Conservation (phyloP, 805 yeast species). For the Lachancea waltii region DNA sequence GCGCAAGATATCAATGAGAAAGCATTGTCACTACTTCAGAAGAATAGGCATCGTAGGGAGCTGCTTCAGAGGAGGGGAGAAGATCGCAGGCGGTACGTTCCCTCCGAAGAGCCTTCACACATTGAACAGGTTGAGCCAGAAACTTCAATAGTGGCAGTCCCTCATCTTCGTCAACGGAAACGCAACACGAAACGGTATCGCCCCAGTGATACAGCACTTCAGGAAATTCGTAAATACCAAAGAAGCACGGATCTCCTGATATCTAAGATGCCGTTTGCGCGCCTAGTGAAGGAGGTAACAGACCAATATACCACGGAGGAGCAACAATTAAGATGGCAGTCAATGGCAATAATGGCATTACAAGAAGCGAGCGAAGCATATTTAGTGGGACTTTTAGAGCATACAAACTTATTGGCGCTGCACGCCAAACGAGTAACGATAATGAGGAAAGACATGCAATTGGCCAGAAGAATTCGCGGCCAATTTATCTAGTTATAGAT, state of each 20-base stretch:
- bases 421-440: conserved; percentile 82
- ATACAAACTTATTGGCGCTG: conserved; percentile 68
- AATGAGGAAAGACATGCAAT: conserved; percentile 75
- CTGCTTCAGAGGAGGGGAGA: conserved; percentile 12
- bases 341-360: conserved; percentile 66
- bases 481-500: conserved; percentile 26
- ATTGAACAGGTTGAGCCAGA: too few species aligned
- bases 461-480: conserved; percentile 74
- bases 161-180: conserved; percentile 28
- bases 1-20: conserved; percentile 25
- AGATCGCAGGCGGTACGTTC: conserved; percentile 10
- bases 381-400: conserved; percentile 64
- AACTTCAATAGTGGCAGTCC: conserved; percentile 8
- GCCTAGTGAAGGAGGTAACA: conserved; percentile 69
- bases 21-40: conserved; percentile 25
- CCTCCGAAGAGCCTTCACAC: conserved; percentile 2
- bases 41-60: conserved; percentile 27
- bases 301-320: conserved; percentile 42
- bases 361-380: conserved; percentile 83
- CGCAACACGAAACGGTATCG: conserved; percentile 41
- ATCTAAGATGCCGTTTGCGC: conserved; percentile 70
- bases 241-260: conserved; percentile 60
- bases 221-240: conserved; percentile 65
- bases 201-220: conserved; percentile 61
- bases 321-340: conserved; percentile 68